These are phyloP conservation scores for Talaromyces nanjingensis DNA, from an alignment of 495 filamentous ascomycete species.

Conservation along the genomic window DNA sequence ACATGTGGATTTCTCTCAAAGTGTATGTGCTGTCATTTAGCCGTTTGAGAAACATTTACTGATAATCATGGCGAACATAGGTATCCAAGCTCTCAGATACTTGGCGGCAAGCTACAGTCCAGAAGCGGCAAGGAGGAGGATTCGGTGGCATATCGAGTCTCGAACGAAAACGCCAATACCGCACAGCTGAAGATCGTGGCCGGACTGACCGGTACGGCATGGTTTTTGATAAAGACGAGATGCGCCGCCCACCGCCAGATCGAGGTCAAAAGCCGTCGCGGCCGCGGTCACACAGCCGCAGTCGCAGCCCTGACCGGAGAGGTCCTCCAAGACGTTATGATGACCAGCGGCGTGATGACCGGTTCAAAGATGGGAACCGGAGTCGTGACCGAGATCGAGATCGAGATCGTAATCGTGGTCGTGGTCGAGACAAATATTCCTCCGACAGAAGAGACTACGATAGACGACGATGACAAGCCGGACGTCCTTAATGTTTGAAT, in stretches of 20 bases:
- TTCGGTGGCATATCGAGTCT: conserved; percentile 84
- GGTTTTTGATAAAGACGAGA: conserved; percentile 74
- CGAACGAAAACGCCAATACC: conserved; percentile 85
- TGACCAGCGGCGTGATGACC: conserved; percentile 11
- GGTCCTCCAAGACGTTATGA: conserved; percentile 12
- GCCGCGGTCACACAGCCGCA: conserved; percentile 43
- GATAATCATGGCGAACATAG: conserved; percentile 26
- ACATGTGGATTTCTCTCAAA: conserved; percentile 97
- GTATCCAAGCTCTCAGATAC: conserved; percentile 80
- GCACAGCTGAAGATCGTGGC: conserved; percentile 47
- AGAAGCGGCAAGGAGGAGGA: conserved; percentile 71
- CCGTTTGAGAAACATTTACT: conserved; percentile 11
- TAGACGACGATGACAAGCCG: conserved; percentile 16
- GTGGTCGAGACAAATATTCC: conserved; percentile 20
- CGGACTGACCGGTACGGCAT: conserved; percentile 58
- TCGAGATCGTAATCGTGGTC: conserved; percentile 20
- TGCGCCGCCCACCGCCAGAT: conserved; percentile 50
- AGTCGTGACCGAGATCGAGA: conserved; percentile 13
- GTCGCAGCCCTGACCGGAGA: conserved; percentile 30
- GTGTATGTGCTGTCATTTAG: conserved; percentile 46
- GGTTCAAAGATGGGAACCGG: conserved; percentile 9
- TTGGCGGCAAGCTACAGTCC: conserved; percentile 84
- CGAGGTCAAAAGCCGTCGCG: conserved; percentile 33
- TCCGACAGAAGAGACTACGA: conserved; percentile 4
- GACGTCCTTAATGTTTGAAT: neutral